Percentiles rank a stretch among this genome's conserved stretches.
phyloP scores from a whole-genome alignment of 208 protist species.

The Leishmania braziliensis region DNA sequence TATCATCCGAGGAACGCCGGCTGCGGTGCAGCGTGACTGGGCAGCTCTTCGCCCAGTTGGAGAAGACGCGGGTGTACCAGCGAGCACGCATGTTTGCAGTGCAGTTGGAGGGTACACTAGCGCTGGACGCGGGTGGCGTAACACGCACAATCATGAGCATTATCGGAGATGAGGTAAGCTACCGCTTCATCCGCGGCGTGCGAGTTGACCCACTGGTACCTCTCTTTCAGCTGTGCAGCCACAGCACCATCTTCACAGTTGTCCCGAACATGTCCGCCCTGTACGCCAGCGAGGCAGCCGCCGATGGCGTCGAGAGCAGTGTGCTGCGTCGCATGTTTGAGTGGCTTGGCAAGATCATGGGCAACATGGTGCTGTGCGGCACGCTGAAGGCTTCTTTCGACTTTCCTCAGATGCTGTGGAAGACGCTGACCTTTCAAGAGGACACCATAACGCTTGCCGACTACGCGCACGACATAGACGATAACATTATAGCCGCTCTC shows the following conservation, averaged over 20 bases:
- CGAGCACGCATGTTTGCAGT: constrained; percentile 84
- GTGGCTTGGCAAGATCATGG: constrained; percentile 88
- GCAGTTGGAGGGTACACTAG: constrained; percentile 58
- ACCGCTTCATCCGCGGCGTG: constrained; percentile 43
- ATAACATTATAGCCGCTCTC: constrained; percentile 69
- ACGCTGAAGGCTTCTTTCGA: constrained; percentile 70
- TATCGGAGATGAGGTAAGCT: constrained; percentile 87
- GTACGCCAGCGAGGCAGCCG: constrained; percentile 39
- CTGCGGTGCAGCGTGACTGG: constrained; percentile 43
- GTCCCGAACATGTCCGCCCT: constrained; percentile 84
- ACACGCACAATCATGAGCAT: constrained; percentile 85
- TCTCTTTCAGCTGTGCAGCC: constrained; percentile 75
- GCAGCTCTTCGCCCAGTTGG: constrained; percentile 78
- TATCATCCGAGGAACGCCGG: constrained; percentile 10
- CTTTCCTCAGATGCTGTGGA: constrained; percentile 86
- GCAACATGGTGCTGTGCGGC: constrained; percentile 84
- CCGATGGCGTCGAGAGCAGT: constrained; percentile 41
- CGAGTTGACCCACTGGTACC: constrained; percentile 75
- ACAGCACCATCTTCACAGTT: constrained; percentile 84
- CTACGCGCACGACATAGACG: constrained; percentile 85
- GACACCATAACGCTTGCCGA: constrained; percentile 70
- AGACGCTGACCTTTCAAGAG: constrained; percentile 75
- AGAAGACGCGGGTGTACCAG: constrained; percentile 65
- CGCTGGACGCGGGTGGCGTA: constrained; percentile 82
- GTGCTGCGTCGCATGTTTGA: constrained; percentile 50